phyloP scores from a whole-genome alignment of 495 filamentous ascomycete genomes.

The Daldinia decipiens region DNA sequence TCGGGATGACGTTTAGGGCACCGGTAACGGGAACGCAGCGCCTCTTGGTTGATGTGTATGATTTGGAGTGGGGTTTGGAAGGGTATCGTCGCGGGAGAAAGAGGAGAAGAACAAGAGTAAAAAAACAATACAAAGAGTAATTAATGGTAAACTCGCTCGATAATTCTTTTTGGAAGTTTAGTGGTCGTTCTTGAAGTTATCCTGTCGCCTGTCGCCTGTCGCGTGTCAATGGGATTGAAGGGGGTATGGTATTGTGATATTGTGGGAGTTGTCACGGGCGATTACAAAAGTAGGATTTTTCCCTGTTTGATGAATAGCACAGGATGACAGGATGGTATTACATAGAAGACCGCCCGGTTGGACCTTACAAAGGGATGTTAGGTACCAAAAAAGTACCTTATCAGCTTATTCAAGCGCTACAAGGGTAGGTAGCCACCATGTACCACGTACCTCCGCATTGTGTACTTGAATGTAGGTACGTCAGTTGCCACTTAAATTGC shows the following conservation, averaged over 20 bases:
- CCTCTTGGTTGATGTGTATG: background rate
- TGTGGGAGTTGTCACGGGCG: slow-evolving; percentile 2
- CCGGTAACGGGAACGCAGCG: slow-evolving; percentile 1
- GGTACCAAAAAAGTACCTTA: slow-evolving; percentile 1
- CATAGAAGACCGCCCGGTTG: background rate
- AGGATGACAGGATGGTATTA: background rate
- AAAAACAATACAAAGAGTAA: background rate
- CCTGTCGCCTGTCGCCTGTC: slow-evolving; percentile 5
- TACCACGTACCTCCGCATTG: slow-evolving; percentile 8
- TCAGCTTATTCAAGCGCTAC: background rate
- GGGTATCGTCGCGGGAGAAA: slow-evolving; percentile 7
- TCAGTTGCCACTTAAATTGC: slow-evolving; percentile 6
- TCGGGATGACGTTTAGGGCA: slow-evolving; percentile 22
- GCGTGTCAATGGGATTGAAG: slow-evolving; percentile 9
- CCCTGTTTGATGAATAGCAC: slow-evolving; percentile 11
- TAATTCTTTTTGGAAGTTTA: background rate
- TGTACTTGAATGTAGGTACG: background rate
- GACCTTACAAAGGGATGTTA: slow-evolving; percentile 6
- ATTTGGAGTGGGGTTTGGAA: slow-evolving; percentile 1
- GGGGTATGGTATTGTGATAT: background rate
- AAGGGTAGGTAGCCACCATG: background rate
- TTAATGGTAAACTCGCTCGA: slow-evolving; percentile 10
- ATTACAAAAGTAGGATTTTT: slow-evolving; percentile 12
- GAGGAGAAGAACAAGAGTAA: too few species aligned
- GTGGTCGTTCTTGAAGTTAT: background rate